phyloP scores from a whole-genome alignment of 2,329 filamentous ascomycete species.

The Ophiostoma sp. region DNA sequence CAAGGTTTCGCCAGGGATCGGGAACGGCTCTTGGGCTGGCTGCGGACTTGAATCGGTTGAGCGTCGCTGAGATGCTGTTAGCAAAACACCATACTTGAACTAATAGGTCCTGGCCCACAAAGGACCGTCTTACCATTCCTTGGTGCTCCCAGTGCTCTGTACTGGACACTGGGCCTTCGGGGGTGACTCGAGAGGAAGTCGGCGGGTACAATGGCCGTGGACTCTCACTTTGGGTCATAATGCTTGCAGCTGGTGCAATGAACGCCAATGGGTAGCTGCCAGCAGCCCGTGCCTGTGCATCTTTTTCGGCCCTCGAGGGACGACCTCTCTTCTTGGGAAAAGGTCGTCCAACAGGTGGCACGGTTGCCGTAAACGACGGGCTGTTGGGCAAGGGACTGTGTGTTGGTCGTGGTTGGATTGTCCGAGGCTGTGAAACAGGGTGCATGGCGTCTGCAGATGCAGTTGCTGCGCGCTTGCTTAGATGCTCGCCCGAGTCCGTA shows the following conservation, averaged over 20 bases:
- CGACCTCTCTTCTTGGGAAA: slow-evolving; percentile 32
- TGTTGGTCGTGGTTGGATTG: slow-evolving; percentile 33
- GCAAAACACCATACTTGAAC: background rate
- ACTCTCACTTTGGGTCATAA: background rate
- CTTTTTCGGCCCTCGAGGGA: slow-evolving; percentile 35
- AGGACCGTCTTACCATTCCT: background rate
- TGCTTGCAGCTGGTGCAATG: slow-evolving; percentile 24
- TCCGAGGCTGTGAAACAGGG: slow-evolving; percentile 22
- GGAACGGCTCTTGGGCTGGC: background rate
- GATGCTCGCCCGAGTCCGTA: slow-evolving; percentile 32
- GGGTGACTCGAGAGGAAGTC: background rate
- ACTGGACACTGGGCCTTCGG: background rate
- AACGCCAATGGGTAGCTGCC: slow-evolving; percentile 8
- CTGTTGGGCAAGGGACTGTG: background rate
- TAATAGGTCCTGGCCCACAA: background rate
- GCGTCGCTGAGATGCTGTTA: background rate
- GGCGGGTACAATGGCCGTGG: background rate
- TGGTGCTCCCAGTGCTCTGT: background rate
- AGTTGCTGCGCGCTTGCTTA: slow-evolving; percentile 33
- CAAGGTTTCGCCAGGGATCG: background rate
- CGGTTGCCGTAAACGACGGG: background rate
- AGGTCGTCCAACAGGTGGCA: slow-evolving; percentile 20
- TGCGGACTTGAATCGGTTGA: background rate
- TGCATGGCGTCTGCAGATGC: slow-evolving; percentile 26
- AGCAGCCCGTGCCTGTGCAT: slow-evolving; percentile 30